Evolutionary conservation across 75 land plant genomes (phyloP).

Genomic region (Selaginella tamariscina): DNA sequence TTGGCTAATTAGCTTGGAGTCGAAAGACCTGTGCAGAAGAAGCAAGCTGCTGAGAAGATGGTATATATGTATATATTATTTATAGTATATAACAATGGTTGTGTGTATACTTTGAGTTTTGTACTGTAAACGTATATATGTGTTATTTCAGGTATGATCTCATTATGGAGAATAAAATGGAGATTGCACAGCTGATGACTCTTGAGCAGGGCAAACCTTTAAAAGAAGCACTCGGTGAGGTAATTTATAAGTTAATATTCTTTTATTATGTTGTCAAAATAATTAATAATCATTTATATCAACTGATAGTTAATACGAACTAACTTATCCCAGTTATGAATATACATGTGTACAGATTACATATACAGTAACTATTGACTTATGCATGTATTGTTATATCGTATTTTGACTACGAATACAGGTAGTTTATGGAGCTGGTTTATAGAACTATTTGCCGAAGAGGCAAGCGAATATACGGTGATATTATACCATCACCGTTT

Average conservation of each 20-base stretch:
- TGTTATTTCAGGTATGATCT: slow-evolving; percentile 70
- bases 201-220: slow-evolving; percentile 94
- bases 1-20: not conserved
- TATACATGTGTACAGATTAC: too few species aligned
- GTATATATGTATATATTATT: too few species aligned
- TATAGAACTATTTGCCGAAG: slow-evolving; percentile 89
- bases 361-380: too few species aligned
- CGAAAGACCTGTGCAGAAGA: not conserved
- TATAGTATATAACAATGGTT: not conserved
- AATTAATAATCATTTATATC: too few species aligned
- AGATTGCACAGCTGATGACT: slow-evolving; percentile 76
- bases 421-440: slow-evolving; percentile 70
- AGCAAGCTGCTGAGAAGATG: not conserved
- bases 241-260: slow-evolving; percentile 14
- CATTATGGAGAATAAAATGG: slow-evolving; percentile 65
- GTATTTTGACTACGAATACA: slow-evolving; percentile 22
- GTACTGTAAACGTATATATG: too few species aligned
- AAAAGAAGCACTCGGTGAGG: slow-evolving; percentile 89
- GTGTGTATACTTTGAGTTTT: not conserved
- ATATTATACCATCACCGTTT: slow-evolving; percentile 70
- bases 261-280: not conserved
- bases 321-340: too few species aligned
- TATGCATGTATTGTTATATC: too few species aligned
- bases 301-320: too few species aligned
- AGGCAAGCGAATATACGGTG: slow-evolving; percentile 93